phyloP scores from a whole-genome alignment of 2,329 filamentous ascomycete species.

The Verticillium nonalfalfae region DNA sequence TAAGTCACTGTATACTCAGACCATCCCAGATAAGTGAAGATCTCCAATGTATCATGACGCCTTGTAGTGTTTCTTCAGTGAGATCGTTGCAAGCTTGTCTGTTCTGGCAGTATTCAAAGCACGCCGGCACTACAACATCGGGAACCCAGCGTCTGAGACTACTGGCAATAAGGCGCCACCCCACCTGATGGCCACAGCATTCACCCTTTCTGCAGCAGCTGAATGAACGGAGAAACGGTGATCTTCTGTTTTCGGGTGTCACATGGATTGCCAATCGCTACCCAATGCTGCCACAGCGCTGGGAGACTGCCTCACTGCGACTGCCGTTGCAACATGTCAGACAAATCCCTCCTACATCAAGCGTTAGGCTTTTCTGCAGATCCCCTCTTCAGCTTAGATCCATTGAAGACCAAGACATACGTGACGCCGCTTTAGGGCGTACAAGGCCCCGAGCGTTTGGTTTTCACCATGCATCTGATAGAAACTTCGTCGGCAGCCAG shows the following conservation, averaged over 20 bases:
- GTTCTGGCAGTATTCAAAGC: too few relatives aligned
- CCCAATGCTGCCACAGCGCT: too few relatives aligned
- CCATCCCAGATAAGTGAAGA: too few relatives aligned
- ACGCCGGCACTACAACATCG: too few relatives aligned
- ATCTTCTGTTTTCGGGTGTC: background rate
- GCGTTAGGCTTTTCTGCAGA: background rate
- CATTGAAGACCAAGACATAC: background rate
- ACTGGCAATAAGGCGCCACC: too few relatives aligned
- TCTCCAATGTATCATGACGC: too few relatives aligned
- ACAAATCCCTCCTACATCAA: background rate
- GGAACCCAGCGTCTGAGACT: too few relatives aligned
- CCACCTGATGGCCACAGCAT: too few relatives aligned
- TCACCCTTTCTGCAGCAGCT: too few relatives aligned
- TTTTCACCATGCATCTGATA: background rate
- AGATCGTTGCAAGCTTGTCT: too few relatives aligned
- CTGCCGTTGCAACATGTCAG: background rate
- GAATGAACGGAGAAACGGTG: background rate
- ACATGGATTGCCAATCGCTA: background rate
- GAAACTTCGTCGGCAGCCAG: background rate
- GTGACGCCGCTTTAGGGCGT: background rate
- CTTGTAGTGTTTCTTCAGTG: too few relatives aligned
- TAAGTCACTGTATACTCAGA: too few relatives aligned
- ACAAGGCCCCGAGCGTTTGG: background rate
- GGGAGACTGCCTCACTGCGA: background rate
- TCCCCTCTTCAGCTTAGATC: background rate